A percentile compares a stretch with the other conserved stretches of the same genome.
Conservation (phyloP, 257 asterid genomes). For the Coffea eugenioides region DNA sequence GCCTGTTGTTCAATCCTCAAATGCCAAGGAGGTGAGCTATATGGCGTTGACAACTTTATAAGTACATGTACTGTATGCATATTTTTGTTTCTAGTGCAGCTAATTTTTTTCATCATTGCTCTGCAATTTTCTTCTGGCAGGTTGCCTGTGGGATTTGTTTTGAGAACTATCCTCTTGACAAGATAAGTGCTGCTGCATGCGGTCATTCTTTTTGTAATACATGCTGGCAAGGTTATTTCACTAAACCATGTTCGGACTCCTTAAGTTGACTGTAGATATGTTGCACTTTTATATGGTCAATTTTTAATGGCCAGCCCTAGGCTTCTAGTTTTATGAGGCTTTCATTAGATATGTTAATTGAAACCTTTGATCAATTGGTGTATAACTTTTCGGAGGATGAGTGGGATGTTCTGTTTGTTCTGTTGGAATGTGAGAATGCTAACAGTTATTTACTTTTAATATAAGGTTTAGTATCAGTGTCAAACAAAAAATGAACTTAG, state of each 20-base stretch:
- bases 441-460: not conserved
- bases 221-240: conserved; percentile 78
- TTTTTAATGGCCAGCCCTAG: not conserved
- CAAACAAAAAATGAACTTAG: too few relatives aligned
- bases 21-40: conserved; percentile 52
- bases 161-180: conserved; percentile 48
- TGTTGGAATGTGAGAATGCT: not conserved
- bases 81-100: not conserved
- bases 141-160: conserved; percentile 83
- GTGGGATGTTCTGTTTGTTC: not conserved
- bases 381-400: not conserved
- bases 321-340: not conserved
- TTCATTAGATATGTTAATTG: not conserved
- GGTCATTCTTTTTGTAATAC: conserved; percentile 75
- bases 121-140: conserved; percentile 36
- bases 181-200: conserved; percentile 54
- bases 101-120: conserved; percentile 1
- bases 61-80: too few relatives aligned
- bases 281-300: not conserved
- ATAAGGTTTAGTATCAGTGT: not conserved
- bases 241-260: not conserved
- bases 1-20: conserved; percentile 38
- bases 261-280: not conserved
- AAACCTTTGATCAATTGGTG: not conserved
- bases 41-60: not conserved